Evolutionary conservation across 768 basidiomycete genomes (phyloP), one percentile per base, ranked within the genome.

Genomic region (Calocybe cyanea): DNA sequence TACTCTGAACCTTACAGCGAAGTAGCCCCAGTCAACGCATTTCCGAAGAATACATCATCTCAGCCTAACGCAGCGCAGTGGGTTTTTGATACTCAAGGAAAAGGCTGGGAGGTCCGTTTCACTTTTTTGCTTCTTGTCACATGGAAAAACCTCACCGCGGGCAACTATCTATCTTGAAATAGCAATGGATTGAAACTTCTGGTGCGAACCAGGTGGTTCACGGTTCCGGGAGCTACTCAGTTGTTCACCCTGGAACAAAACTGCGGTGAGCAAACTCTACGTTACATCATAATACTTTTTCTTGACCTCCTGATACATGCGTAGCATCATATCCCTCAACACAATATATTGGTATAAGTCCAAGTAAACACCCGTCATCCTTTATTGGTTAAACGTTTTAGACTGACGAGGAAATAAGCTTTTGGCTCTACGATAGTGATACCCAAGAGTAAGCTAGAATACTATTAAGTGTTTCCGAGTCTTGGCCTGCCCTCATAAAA

Each of bases 311-410:
- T 31, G 19, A n/a, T 28, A 11, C 25, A 18, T 21, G 35, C 11
- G 13, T 17, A 80, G 75, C 15, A 75, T 83, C 31, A 73, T 83
- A 28, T 80, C 80, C 0, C 49, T 83, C 47, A 83, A 82, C 49
- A 76, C 77, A 7, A 70, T 76, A 6, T 83, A 77, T 49, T 80
- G 79, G 78, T 82, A 82, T 56, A 78, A 75, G 51, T 65, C 66
- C 54, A 81, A 79, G 80, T 78, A 51, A 49, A 68, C 46, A 33
- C 6, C 18, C 32, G 13, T 33, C 31, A 15, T 38, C 7, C 23
- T 38, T 13, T 23, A 28, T 21, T n/a, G n/a, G 7, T n/a, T 35
- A n/a, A 35, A 32, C n/a, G 34, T 35, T 31, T 35, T 10, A 3
- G 23, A 25, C 20, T 11, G 11, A 14, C 18, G 3, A 24, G 5